Percentiles rank a stretch among this genome's conserved stretches.
Conservation (phyloP, 2,329 filamentous ascomycete species). For the Claviceps sp. region DNA sequence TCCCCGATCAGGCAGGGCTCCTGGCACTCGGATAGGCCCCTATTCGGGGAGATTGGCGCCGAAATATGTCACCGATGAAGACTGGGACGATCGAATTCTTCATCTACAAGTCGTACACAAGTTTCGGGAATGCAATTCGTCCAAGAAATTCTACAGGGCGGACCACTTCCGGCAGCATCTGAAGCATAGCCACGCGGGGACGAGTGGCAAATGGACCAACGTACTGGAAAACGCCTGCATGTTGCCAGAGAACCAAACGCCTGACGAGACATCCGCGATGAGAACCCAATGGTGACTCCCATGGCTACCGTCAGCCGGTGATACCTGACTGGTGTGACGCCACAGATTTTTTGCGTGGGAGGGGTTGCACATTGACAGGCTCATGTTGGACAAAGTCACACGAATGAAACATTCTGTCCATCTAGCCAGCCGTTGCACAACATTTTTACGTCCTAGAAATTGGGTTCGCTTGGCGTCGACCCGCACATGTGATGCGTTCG, state of each 20-base stretch:
- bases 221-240: constrained; percentile 95
- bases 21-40: constrained; percentile 15
- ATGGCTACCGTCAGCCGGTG: no score
- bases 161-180: constrained; percentile 97
- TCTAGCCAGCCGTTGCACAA: no score
- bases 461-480: no score
- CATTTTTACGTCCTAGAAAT: no score
- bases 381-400: no score
- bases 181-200: constrained; percentile 93
- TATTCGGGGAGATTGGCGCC: constrained; percentile 22
- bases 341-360: no score
- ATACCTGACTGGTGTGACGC: no score
- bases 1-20: constrained; percentile 31
- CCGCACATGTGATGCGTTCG: no score
- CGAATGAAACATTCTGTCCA: no score
- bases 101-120: constrained; percentile 90
- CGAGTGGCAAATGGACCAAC: constrained; percentile 97
- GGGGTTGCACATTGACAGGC: no score
- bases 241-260: constrained; percentile 58
- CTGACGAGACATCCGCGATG: constrained; percentile 13
- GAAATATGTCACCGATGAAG: constrained; percentile 53
- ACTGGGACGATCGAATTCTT: constrained; percentile 77
- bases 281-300: no score
- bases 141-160: constrained; percentile 94
- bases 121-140: constrained; percentile 93